Conservation (phyloP, 2,329 filamentous ascomycete genomes). For the Erysiphe pulchra region DNA sequence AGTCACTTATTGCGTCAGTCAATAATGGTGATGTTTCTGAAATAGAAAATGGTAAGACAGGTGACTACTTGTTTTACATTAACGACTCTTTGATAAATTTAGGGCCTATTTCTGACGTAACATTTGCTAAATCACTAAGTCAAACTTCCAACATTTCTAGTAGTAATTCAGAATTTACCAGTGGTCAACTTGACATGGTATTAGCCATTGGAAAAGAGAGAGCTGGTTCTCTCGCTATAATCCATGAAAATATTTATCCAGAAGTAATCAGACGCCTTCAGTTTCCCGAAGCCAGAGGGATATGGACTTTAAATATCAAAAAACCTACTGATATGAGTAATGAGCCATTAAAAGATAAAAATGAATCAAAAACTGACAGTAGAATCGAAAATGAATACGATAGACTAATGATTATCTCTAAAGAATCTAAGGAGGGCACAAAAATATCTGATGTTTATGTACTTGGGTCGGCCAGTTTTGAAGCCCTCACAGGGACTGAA, state of each 20-base stretch:
- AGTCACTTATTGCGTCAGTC: conserved; percentile 13
- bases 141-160: conserved; percentile 20
- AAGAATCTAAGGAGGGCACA: conserved; percentile 32
- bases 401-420: conserved; percentile 62
- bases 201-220: conserved; percentile 36
- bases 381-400: conserved; percentile 37
- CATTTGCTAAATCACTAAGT: conserved; percentile 32
- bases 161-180: conserved; percentile 20
- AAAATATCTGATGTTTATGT: conserved; percentile 60
- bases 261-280: conserved; percentile 42
- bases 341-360: conserved; percentile 21
- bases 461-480: conserved; percentile 46
- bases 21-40: conserved; percentile 14
- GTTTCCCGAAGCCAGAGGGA: conserved; percentile 44
- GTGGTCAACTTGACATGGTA: conserved; percentile 31
- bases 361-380: conserved; percentile 20
- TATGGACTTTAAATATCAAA: conserved; percentile 59
- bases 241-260: conserved; percentile 58
- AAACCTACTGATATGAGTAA: conserved; percentile 37
- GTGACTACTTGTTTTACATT: conserved; percentile 46
- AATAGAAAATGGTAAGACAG: conserved; percentile 21
- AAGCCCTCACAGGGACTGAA: conserved; percentile 57
- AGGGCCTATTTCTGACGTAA: conserved; percentile 53
- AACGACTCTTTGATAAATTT: conserved; percentile 57
- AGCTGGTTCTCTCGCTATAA: conserved; percentile 43